phyloP scores from a whole-genome alignment of 2,329 filamentous ascomycete genomes.

The Fonsecaea pugnacius region DNA sequence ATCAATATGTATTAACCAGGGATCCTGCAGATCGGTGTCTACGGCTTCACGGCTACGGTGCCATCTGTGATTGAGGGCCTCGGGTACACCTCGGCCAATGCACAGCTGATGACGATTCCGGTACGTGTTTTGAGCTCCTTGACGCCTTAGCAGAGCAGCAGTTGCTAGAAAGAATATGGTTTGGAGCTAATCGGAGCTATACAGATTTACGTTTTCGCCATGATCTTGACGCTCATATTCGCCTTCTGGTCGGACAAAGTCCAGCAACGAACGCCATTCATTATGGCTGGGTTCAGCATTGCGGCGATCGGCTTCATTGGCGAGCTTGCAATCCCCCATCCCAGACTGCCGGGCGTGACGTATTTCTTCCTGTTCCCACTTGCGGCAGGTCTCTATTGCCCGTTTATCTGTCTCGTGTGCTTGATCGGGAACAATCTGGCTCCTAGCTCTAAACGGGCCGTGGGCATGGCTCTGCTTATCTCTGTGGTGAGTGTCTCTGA shows the following conservation, averaged over 20 bases:
- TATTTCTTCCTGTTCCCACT: conserved; percentile 47
- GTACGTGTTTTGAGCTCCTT: conserved; percentile 56
- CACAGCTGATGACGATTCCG: conserved; percentile 48
- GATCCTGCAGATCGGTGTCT: conserved; percentile 31
- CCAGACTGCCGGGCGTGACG: conserved; percentile 50
- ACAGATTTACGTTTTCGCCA: conserved; percentile 68
- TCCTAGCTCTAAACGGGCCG: conserved; percentile 70
- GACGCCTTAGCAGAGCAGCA: too few species aligned
- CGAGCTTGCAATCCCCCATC: conserved; percentile 57
- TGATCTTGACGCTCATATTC: conserved; percentile 62
- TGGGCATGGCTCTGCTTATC: conserved; percentile 68
- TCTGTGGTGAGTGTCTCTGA: conserved; percentile 44
- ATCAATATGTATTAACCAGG: not conserved
- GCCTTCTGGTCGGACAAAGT: conserved; percentile 60
- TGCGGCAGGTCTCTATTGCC: conserved; percentile 69
- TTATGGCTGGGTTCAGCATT: conserved; percentile 61
- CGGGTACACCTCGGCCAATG: conserved; percentile 47
- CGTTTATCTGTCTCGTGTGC: conserved; percentile 59
- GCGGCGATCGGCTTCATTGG: conserved; percentile 67
- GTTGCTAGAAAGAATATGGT: conserved; percentile 35
- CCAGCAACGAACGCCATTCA: conserved; percentile 65
- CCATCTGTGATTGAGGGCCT: conserved; percentile 49
- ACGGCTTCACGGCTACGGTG: conserved; percentile 32
- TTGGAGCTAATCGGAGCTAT: conserved; percentile 25
- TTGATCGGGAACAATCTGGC: conserved; percentile 75